Conservation (phyloP, 306 rosid genomes). For the Vigna unguiculata region DNA sequence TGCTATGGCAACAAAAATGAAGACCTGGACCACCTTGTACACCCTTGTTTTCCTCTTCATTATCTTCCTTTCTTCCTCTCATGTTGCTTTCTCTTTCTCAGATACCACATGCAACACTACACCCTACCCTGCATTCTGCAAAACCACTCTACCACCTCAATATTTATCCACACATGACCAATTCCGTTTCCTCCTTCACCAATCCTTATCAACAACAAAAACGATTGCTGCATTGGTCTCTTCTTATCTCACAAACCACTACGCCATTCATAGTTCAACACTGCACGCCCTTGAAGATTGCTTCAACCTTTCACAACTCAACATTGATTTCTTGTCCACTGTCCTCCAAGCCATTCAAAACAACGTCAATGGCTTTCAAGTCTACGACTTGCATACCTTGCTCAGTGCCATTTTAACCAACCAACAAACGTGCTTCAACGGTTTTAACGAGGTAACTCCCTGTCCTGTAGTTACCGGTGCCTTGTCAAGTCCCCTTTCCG, state of each 20-base stretch:
- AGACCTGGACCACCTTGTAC: slow-evolving; percentile 29
- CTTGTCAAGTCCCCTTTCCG: slow-evolving; percentile 43
- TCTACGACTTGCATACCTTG: slow-evolving; percentile 32
- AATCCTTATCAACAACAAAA: slow-evolving; percentile 48
- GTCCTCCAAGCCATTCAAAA: slow-evolving; percentile 36
- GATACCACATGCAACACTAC: slow-evolving; percentile 43
- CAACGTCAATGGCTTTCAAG: not conserved
- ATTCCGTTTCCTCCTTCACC: slow-evolving; percentile 43
- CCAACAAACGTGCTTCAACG: slow-evolving; percentile 50
- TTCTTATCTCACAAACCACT: slow-evolving; percentile 33
- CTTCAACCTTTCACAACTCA: slow-evolving; percentile 26
- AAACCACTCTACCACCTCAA: slow-evolving; percentile 35
- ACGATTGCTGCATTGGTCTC: slow-evolving; percentile 16
- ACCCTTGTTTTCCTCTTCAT: slow-evolving; percentile 26
- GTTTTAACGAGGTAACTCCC: slow-evolving; percentile 47
- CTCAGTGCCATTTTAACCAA: slow-evolving; percentile 51
- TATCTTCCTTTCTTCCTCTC: slow-evolving; percentile 35
- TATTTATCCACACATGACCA: slow-evolving; percentile 30
- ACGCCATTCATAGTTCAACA: slow-evolving; percentile 35
- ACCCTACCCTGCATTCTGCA: slow-evolving; percentile 53
- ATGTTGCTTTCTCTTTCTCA: slow-evolving; percentile 25
- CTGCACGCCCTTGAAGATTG: slow-evolving; percentile 48
- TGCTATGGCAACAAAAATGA: slow-evolving; percentile 43
- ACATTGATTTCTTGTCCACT: slow-evolving; percentile 45
- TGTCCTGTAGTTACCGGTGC: slow-evolving; percentile 31